Evolutionary conservation across 2,329 filamentous ascomycete genomes (phyloP).

Genomic region (Beauveria australis): DNA sequence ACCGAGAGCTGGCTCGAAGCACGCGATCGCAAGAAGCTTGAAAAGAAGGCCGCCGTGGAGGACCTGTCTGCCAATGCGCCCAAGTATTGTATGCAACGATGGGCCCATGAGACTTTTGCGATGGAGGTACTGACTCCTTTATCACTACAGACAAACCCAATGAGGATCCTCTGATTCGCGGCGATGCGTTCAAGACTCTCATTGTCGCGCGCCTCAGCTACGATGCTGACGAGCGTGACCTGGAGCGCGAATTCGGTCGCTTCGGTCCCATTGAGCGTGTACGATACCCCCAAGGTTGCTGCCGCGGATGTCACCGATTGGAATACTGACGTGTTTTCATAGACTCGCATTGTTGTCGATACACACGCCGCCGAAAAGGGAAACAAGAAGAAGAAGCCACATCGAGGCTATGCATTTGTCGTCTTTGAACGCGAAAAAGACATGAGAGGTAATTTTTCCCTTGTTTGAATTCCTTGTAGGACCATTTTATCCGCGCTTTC

Average conservation of each 20-base stretch:
- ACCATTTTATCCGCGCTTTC: conserved; percentile 20
- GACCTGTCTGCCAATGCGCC: conserved; percentile 56
- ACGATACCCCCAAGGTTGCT: conserved; percentile 25
- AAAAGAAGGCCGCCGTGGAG: conserved; percentile 65
- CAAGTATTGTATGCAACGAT: conserved; percentile 44
- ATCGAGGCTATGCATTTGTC: conserved; percentile 91
- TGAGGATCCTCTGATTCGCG: conserved; percentile 80
- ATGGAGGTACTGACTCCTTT: conserved; percentile 15
- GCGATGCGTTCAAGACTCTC: conserved; percentile 90
- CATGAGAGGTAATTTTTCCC: conserved; percentile 80
- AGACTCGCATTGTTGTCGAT: conserved; percentile 85
- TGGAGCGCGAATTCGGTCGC: conserved; percentile 87
- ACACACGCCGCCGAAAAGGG: conserved; percentile 59
- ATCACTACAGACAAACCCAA: conserved; percentile 60
- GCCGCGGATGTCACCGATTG: background rate
- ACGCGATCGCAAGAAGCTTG: conserved; percentile 72
- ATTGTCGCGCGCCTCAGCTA: conserved; percentile 89
- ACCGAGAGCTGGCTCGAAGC: conserved; percentile 91
- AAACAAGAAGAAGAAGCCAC: conserved; percentile 72
- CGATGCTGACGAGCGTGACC: conserved; percentile 77
- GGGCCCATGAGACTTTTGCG: background rate
- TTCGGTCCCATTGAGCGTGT: conserved; percentile 92
- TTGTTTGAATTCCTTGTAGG: conserved; percentile 27
- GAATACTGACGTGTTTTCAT: background rate
- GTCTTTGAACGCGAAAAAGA: conserved; percentile 96